Evolutionary conservation across 2,329 filamentous ascomycete species (phyloP), one percentile per base, ranked within the genome.

Genomic region (Colletotrichum magnum): DNA sequence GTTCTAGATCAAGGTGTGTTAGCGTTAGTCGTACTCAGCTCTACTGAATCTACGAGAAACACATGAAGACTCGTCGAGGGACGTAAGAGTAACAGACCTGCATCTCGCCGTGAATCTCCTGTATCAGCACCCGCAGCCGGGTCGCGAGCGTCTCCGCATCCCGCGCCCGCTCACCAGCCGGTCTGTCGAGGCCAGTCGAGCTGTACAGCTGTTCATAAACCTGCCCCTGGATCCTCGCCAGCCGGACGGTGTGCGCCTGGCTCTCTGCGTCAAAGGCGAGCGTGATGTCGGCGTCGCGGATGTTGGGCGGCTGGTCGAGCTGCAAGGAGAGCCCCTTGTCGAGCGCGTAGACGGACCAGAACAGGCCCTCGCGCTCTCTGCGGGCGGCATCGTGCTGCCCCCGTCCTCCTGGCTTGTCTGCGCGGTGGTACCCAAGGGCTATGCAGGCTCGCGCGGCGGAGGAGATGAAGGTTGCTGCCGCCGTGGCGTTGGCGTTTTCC

Each of bases 311-410:
- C 0, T 79, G 75, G 9, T 79, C 77, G 10, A 81, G 72, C 12
- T 80, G 74, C 15, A 82, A 70, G 3, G 80, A 79, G 2, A 82
- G 71, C 0, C 78, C 75, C 39, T 78, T 81, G 21, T 82, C 81
- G 5, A 81, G 70, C 10, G 69, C 73, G 47, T 78, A 79, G 6
- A 82, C 75, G 1, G 75, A 71, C 79, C 79, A 81, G 69, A 82
- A 82, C 0, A 82, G 65, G 47, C 69, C 67, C 28, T 73, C 64
- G 41, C 74, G 72, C 5, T 61, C 47, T 21, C 39, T 45, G 21
- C 57, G 65, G 16, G 53, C 48, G 13, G 28, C 6, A 10, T 63
- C 21, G 58, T 18, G 54, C 9, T 71, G 68, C 28, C 15, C 36
- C 32, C 32, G 32, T 26, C 39, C 4, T 12, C 26, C 21, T 15